Evolutionary conservation across 108 stramenopile species (phyloP), one percentile per base, ranked within the genome.

Genomic region (Cyclotella cryptica): DNA sequence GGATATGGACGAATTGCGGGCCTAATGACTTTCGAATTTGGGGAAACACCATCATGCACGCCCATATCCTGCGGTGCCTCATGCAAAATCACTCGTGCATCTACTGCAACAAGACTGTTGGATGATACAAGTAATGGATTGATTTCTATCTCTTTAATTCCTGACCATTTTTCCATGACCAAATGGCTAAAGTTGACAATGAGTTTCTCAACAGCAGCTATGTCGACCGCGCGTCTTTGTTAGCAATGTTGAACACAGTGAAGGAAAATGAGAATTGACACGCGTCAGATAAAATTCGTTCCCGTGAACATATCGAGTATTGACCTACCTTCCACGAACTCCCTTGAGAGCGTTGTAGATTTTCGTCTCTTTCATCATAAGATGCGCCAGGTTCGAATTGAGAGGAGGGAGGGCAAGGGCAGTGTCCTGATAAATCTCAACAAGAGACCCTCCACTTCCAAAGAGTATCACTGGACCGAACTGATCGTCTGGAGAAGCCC

Each of bases 1-100:
- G 81, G 81, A 63, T 77, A 82, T 5, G 81, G 81, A 24, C 76
- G 70, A 21, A 80, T 80, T 52, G 79, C 79, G 4, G 74, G 79
- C 28, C 62, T 60, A 19, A 72, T 65, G 29, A 66, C 45, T 18
- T 71, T 70, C 22, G 69, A 21, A 39, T 21, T 66, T 11, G 67
- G 10, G 11, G 52, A 51, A 51, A 6, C 26, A 21, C 22, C 52
- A 64, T 40, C 40, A n/a, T 73, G 54, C 21, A 60, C 61, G 2
- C 59, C 72, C 79, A 60, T 67, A 61, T 39, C 15, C 19, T 29
- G 15, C 1, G 22, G 21, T 0, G 75, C 18, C 12, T 65, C 47
- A 47, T 74, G 65, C 24, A 82, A 46, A 10, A 74, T 74, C 2
- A 82, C 66, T n/a, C 81, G 69, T 13, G 76, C 75, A 66, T 82